Conservation (phyloP, 495 filamentous ascomycete species). For the Aspergillus carlsbadensis region DNA sequence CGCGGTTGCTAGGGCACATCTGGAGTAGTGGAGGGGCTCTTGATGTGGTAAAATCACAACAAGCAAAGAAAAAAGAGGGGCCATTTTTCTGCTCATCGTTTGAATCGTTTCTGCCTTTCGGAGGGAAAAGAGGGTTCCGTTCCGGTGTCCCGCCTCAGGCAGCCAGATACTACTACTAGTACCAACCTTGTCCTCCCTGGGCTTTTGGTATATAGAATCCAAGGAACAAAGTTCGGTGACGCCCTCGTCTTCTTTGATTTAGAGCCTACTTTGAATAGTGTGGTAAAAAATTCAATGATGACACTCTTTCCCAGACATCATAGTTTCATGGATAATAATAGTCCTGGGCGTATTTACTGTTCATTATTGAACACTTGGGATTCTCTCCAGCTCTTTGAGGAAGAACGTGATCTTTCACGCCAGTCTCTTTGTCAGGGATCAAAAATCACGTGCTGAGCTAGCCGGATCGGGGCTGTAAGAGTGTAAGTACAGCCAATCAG, state of each 20-base stretch:
- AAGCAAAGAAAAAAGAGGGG: constrained; percentile 26
- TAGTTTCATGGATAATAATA: no score
- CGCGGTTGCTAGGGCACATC: constrained; percentile 39
- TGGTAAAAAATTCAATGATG: no score
- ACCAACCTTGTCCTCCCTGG: neutral
- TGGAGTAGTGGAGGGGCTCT: constrained; percentile 25
- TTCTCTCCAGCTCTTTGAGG: neutral
- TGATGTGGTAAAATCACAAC: constrained; percentile 46
- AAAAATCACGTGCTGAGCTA: neutral
- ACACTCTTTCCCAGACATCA: no score
- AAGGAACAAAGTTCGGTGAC: no score
- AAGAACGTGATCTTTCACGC: neutral
- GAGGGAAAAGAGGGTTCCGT: neutral
- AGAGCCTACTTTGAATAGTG: no score
- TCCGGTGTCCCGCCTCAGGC: neutral
- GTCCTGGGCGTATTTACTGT: no score
- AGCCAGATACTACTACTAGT: neutral
- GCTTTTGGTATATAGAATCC: no score
- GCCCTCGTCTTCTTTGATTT: no score
- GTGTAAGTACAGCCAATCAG: neutral
- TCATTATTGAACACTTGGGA: no score
- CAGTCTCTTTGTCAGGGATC: neutral
- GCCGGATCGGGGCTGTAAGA: neutral
- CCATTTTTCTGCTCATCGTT: no score
- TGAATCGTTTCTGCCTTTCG: neutral